Evolutionary conservation across 2,329 filamentous ascomycete species (phyloP).

Genomic region (Penicillium vulpinum): DNA sequence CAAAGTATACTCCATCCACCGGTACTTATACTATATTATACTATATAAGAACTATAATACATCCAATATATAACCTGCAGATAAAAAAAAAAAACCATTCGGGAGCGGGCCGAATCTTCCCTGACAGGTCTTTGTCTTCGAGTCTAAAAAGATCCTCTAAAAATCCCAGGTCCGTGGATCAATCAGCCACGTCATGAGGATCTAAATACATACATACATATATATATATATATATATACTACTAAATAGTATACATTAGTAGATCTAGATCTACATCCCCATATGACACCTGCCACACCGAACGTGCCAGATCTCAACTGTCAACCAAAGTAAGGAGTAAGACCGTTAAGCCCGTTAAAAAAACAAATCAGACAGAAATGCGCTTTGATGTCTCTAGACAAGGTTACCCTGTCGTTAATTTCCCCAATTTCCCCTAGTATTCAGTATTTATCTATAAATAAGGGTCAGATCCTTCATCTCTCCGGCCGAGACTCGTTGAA

Average conservation of each 20-base stretch:
- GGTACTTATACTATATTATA: not conserved
- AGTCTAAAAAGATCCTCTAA: not conserved
- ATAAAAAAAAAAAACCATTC: conserved; percentile 7
- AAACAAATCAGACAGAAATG: not conserved
- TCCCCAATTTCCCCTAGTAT: not conserved
- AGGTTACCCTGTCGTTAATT: conserved; percentile 1
- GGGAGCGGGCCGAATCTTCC: conserved; percentile 30
- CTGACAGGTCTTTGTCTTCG: conserved; percentile 20
- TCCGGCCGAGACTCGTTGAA: not conserved
- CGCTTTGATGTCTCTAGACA: not conserved
- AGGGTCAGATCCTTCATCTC: not conserved
- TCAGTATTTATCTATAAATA: not conserved
- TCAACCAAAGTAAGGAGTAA: not conserved
- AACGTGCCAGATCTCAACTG: conserved; percentile 5
- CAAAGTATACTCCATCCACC: too few relatives aligned
- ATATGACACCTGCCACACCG: not conserved
- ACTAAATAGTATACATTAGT: too few relatives aligned
- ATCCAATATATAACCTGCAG: not conserved
- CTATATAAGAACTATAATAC: not conserved
- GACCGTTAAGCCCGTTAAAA: not conserved
- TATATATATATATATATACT: too few relatives aligned
- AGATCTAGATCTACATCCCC: not conserved
- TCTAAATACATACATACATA: too few relatives aligned
- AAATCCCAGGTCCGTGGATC: conserved; percentile 7
- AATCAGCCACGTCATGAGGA: conserved; percentile 6